Evolutionary conservation across 768 basidiomycete genomes (phyloP).

Genomic region (Leccinum disarticulatum): DNA sequence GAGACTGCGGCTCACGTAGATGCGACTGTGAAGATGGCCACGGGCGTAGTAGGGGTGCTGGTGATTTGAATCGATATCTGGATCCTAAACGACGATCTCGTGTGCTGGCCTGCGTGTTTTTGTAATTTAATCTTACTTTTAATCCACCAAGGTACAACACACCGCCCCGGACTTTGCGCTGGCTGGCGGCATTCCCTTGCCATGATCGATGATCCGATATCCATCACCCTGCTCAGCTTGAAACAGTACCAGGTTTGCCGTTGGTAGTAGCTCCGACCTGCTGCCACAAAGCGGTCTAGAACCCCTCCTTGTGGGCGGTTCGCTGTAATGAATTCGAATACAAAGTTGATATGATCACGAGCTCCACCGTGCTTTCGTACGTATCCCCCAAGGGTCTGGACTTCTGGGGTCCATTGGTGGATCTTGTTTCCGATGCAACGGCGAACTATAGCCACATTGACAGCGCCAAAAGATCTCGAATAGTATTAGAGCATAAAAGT

Average conservation of each 20-base stretch:
- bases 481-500: slow-evolving; percentile 4
- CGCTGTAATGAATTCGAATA: not conserved
- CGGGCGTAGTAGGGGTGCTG: not conserved
- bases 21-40: too few species aligned
- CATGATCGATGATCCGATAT: too few species aligned
- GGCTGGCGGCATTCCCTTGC: not conserved
- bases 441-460: not conserved
- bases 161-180: not conserved
- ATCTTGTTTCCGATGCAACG: not conserved
- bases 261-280: not conserved
- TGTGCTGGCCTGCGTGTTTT: not conserved
- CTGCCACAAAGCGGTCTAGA: not conserved
- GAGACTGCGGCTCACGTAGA: not conserved
- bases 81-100: not conserved
- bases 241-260: not conserved
- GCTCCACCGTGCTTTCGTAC: not conserved
- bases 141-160: not conserved
- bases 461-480: not conserved
- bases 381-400: not conserved
- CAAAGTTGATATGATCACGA: not conserved
- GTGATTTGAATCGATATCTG: not conserved
- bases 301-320: not conserved
- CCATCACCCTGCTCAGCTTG: not conserved
- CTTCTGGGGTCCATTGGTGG: not conserved
- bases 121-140: not conserved